Base-by-base conservation (phyloP, 495 filamentous ascomycete genomes). In the Penicillium maclennaniae region DNA sequence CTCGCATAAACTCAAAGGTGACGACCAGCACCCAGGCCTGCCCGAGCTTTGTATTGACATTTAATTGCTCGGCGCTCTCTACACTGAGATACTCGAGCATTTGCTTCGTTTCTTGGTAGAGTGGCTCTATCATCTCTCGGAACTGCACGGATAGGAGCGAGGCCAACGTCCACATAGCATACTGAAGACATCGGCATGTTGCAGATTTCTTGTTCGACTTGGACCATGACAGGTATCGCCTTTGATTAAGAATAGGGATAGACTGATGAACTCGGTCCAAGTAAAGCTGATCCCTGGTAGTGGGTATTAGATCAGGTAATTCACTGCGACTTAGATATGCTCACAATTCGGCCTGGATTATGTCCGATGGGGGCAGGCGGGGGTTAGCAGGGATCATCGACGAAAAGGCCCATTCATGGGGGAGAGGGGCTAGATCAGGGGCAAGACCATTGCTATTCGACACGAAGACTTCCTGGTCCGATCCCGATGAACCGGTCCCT, bases 1-100 rank as follows among this genome's bases (percentile, higher is more conserved):
- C 66, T 6, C 69, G 63, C 37, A 72, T 66, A 9, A 74, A 74
- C 55, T 83, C 78, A 52, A 76, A 80, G 28, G 68, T 74, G 0
- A 72, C 68, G 2, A 80, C 46, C 0, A 83, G 47, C 0, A 81
- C 61, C 77, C 78, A 82, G 6, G 78, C 76, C 44, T 82, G 79
- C 7, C 72, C 65, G 20, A 76, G 49, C 38, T 65, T 56, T 4
- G 54, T 62, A 28, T 60, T 54, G 21, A 53, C 16, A n/a, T 38
- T 51, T 20, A 38, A 39, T n/a, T 47, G 3, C 16, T 43, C 43
- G 4, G 42, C 48, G 17, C 36, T 43, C 43, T 49, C 45, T 25
- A 40, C 17, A 20, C 50, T 55, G 4, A 58, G 26, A 31, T 34
- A 36, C 17, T 63, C 60, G 10, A 64, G 45, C 16, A 47, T 43